Evolutionary conservation across 2,329 filamentous ascomycete species (phyloP).

Genomic region (Orbilia brochopaga): DNA sequence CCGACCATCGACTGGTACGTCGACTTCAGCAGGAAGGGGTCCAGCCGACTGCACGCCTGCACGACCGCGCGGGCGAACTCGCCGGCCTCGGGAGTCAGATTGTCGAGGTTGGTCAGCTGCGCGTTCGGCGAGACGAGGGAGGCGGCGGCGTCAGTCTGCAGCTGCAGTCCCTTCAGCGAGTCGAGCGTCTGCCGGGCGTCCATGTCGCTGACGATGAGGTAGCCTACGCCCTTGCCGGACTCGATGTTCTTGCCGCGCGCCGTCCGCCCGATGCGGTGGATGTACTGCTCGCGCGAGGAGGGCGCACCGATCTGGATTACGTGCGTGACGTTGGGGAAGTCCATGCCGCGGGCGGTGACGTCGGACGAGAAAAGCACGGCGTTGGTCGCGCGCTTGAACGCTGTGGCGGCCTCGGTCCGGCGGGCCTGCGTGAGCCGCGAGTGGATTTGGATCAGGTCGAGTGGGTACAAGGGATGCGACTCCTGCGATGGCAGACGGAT

Average conservation of each 20-base stretch:
- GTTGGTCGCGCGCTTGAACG: constrained; percentile 68
- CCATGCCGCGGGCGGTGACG: constrained; percentile 81
- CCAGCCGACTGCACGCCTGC: constrained; percentile 18
- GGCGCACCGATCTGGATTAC: constrained; percentile 75
- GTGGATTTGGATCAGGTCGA: constrained; percentile 71
- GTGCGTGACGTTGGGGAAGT: constrained; percentile 80
- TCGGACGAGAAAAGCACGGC: constrained; percentile 76
- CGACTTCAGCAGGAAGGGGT: background rate
- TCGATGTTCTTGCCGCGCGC: constrained; percentile 67
- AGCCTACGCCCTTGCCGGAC: constrained; percentile 64
- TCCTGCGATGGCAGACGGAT: constrained; percentile 28
- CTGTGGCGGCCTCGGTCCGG: constrained; percentile 73
- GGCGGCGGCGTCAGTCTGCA: constrained; percentile 11
- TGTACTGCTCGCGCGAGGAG: constrained; percentile 71
- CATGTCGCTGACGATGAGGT: constrained; percentile 64
- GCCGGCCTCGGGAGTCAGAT: constrained; percentile 7
- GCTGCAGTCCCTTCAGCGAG: constrained; percentile 64
- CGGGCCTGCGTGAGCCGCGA: constrained; percentile 73
- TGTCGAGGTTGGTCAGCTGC: constrained; percentile 57
- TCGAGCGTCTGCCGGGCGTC: constrained; percentile 63
- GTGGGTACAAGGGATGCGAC: constrained; percentile 55
- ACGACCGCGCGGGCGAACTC: constrained; percentile 33
- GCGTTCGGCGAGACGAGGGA: constrained; percentile 64
- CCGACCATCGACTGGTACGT: constrained; percentile 15
- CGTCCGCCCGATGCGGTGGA: constrained; percentile 78